Percentiles rank a stretch among this genome's conserved stretches.
Conservation (phyloP, 495 filamentous ascomycete genomes). For the Darksidea phi region DNA sequence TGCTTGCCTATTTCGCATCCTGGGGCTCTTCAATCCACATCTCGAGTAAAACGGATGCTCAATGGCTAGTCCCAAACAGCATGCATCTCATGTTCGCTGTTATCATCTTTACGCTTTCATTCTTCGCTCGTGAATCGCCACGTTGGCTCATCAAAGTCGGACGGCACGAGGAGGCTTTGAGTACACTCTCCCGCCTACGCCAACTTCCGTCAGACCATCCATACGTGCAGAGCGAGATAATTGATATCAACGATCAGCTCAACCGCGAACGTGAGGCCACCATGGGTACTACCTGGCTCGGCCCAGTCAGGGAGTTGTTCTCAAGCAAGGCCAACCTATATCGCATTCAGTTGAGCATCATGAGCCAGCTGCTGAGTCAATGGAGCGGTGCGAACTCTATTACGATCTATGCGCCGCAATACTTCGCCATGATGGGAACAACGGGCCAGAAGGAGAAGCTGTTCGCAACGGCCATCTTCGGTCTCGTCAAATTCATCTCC, state of each 20-base stretch:
- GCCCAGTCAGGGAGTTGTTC: slow-evolving; percentile 61
- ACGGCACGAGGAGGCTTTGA: slow-evolving; percentile 48
- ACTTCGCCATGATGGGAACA: slow-evolving; percentile 65
- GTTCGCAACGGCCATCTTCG: slow-evolving; percentile 68
- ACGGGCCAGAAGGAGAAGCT: slow-evolving; percentile 61
- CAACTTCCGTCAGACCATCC: slow-evolving; percentile 50
- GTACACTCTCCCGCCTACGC: slow-evolving; percentile 52
- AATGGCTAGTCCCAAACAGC: slow-evolving; percentile 64
- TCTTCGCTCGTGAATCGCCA: slow-evolving; percentile 63
- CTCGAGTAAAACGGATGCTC: slow-evolving; percentile 54
- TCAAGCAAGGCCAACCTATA: slow-evolving; percentile 61
- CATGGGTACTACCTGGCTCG: slow-evolving; percentile 53
- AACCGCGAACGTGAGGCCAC: slow-evolving; percentile 59
- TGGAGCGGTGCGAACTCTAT: slow-evolving; percentile 65
- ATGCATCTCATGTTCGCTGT: slow-evolving; percentile 72
- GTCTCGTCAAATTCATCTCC: slow-evolving; percentile 65
- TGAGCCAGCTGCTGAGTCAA: slow-evolving; percentile 60
- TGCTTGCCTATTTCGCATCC: slow-evolving; percentile 55
- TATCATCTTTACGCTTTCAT: slow-evolving; percentile 62
- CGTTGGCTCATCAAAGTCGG: slow-evolving; percentile 57
- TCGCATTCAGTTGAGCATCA: slow-evolving; percentile 58
- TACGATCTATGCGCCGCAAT: slow-evolving; percentile 57
- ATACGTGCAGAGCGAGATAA: slow-evolving; percentile 53
- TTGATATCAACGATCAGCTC: slow-evolving; percentile 50
- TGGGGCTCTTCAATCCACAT: slow-evolving; percentile 61